Percentiles rank a stretch among this genome's conserved stretches.
phyloP scores from a whole-genome alignment of 352 stramenopile species.

The Elongisporangium senticosum region DNA sequence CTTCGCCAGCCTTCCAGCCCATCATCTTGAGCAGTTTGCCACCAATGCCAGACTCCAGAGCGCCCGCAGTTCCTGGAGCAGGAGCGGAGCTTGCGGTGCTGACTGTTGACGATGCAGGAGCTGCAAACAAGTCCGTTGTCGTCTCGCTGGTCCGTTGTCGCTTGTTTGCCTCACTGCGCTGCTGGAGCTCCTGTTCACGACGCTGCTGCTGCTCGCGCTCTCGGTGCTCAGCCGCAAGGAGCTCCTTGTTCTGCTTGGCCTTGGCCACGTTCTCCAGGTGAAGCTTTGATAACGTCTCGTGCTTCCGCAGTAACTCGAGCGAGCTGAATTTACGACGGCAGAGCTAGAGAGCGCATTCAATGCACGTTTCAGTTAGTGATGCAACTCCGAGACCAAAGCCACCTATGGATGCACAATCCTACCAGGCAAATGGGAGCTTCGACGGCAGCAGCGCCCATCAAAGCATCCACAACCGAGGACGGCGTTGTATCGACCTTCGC shows the following conservation, averaged over 20 bases:
- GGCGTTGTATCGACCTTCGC: not conserved
- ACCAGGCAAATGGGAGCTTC: conserved; percentile 81
- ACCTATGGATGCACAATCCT: conserved; percentile 9
- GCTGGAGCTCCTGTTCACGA: conserved; percentile 12
- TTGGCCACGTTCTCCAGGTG: conserved; percentile 75
- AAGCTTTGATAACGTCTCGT: conserved; percentile 72
- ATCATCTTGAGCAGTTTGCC: conserved; percentile 87
- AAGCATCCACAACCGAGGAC: conserved; percentile 24
- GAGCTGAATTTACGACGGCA: conserved; percentile 79
- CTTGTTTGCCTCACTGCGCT: not conserved
- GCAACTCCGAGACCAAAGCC: not conserved
- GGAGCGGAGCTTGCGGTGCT: not conserved
- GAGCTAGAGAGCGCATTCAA: conserved; percentile 27
- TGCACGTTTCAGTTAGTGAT: conserved; percentile 1
- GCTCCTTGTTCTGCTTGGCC: conserved; percentile 65
- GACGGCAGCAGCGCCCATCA: conserved; percentile 31
- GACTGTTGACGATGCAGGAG: not conserved
- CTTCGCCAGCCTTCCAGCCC: conserved; percentile 82
- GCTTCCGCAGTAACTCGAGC: conserved; percentile 66
- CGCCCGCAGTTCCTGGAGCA: conserved; percentile 8
- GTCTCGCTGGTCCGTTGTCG: conserved; percentile 3
- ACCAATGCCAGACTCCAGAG: conserved; percentile 61
- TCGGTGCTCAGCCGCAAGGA: conserved; percentile 49
- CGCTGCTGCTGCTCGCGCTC: conserved; percentile 52
- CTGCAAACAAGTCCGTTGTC: conserved; percentile 4